Base-by-base conservation (phyloP, 306 rosid species). In the Sophora flavescens region DNA sequence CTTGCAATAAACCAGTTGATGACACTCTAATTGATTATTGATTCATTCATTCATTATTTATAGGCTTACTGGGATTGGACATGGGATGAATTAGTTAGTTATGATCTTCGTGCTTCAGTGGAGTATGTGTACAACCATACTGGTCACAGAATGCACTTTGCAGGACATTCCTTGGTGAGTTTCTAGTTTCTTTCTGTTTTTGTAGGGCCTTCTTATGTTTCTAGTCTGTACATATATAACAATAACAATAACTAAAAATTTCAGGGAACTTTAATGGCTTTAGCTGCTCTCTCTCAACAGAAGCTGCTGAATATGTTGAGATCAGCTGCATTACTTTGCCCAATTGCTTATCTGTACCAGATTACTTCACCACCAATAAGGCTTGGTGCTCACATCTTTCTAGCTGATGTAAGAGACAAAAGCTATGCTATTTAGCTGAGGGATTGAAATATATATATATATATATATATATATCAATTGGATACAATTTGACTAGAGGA, bases 61-160 rank as follows among this genome's bases (percentile, higher is more conserved):
- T 83, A 93, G 98, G 84, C 75, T 39, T 94, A 85, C 47, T 94
- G 96, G 98, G 70, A 94, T 41, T 94, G 98, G 96, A 82, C 98
- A 64, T 94, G 96, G 96, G 95, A 94, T 87, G 95, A 91, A 76
- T 81, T 94, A 48, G 88, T 82, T 9, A 80, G 88, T 38, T 84
- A 88, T 74, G 97, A 94, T 72, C 88, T 94, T 52, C 86, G 89
- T 5, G 89, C 98, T 28, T 82, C 89, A 4, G 73, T 87, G 22
- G 83, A 84, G 32, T 90, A 94, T 80, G 98, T 94, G 16, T 72
- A 77, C 73, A 76, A 84, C 75, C 82, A 81, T 5, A 79, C 98
- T 9, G 91, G 96, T 17, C 87, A 87, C 76, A 87, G 54, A 63
- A 51, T 89, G 54, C 94, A 91, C 73, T 94, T 85, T 67, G 86